Conservation (phyloP, 2,329 filamentous ascomycete species). For the Pseudogymnoascus sp. region DNA sequence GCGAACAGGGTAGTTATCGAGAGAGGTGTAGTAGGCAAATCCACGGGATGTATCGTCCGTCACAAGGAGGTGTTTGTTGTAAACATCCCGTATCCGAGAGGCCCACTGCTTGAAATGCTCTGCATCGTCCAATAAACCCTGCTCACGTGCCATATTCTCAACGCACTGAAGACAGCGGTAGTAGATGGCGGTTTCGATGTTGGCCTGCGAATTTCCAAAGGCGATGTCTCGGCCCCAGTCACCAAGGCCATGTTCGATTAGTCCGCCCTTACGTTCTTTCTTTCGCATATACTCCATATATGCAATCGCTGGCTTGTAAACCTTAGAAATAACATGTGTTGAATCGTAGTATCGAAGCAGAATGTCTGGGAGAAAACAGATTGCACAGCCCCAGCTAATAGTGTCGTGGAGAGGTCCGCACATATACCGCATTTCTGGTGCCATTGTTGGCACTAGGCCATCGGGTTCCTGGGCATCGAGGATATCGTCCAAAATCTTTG, state of each 20-base stretch:
- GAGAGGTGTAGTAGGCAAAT: conserved; percentile 31
- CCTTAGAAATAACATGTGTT: conserved; percentile 29
- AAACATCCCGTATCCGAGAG: conserved; percentile 25
- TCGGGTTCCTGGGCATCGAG: conserved; percentile 36
- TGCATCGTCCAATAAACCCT: conserved; percentile 29
- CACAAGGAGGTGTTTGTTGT: conserved; percentile 30
- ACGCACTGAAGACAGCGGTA: conserved; percentile 32
- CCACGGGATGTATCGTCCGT: conserved; percentile 24
- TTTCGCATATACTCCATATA: conserved; percentile 35
- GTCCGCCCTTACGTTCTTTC: conserved; percentile 32
- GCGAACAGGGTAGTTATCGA: conserved; percentile 24
- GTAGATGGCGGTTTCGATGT: conserved; percentile 37
- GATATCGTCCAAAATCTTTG: conserved; percentile 39
- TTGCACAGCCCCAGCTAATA: conserved; percentile 35
- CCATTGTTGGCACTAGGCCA: conserved; percentile 39
- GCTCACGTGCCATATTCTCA: conserved; percentile 16
- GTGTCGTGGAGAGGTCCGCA: conserved; percentile 40
- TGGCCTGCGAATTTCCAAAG: conserved; percentile 36
- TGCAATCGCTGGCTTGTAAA: conserved; percentile 30
- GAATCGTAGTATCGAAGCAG: conserved; percentile 33
- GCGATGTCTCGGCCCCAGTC: conserved; percentile 37
- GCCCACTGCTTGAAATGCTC: conserved; percentile 23
- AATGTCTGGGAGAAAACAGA: conserved; percentile 31
- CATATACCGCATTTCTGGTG: conserved; percentile 39
- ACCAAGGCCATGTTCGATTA: conserved; percentile 36